Percentiles rank a stretch among this genome's conserved stretches.
Conservation (phyloP, 371 early-diverging fungal species). For the Saksenaea oblongispora region DNA sequence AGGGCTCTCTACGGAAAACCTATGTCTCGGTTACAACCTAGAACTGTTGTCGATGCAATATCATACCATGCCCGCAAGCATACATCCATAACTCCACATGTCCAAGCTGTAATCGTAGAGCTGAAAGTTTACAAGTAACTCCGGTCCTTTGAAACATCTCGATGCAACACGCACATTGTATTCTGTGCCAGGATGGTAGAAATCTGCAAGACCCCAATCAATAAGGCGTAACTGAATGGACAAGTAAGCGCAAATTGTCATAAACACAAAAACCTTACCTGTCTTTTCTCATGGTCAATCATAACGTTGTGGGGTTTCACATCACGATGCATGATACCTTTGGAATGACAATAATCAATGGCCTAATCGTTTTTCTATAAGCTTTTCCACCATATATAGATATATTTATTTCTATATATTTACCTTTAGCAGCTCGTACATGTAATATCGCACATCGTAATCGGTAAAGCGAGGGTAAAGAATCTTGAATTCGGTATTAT, state of each 20-base stretch:
- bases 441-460: slow-evolving; percentile 95
- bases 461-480: slow-evolving; percentile 82
- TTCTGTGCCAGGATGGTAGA: slow-evolving; percentile 96
- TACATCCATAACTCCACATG: slow-evolving; percentile 99
- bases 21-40: slow-evolving; percentile 17
- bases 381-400: not conserved
- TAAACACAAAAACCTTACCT: too few relatives aligned
- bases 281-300: slow-evolving; percentile 96
- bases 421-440: slow-evolving; percentile 94
- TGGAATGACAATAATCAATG: slow-evolving; percentile 96
- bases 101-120: slow-evolving; percentile 99
- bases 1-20: slow-evolving; percentile 98
- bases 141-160: slow-evolving; percentile 99
- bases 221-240: slow-evolving; percentile 84
- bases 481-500: slow-evolving; percentile 79
- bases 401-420: not conserved
- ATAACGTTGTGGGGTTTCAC: slow-evolving; percentile 99
- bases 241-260: too few relatives aligned
- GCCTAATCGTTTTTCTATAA: slow-evolving; percentile 55
- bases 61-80: slow-evolving; percentile 96
- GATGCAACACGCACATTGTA: slow-evolving; percentile 99
- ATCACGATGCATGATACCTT: slow-evolving; percentile 99
- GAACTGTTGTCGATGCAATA: not conserved
- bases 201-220: slow-evolving; percentile 99
- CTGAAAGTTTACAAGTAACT: slow-evolving; percentile 97